Conservation (phyloP, 306 rosid genomes). For the Canavalia gladiata region DNA sequence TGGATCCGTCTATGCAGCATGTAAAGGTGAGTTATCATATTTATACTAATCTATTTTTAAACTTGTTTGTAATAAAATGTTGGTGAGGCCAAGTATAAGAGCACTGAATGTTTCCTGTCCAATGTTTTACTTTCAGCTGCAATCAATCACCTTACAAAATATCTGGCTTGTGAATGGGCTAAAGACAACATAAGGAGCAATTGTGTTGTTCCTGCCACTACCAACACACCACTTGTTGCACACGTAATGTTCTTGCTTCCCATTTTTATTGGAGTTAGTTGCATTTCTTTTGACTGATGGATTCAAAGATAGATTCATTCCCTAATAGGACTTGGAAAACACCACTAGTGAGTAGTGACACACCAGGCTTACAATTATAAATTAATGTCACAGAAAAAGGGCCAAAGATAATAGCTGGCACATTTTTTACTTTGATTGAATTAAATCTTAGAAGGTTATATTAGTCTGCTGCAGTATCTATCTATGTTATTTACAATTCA, state of each 20-base stretch:
- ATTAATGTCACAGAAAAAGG: not conserved
- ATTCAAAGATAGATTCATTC: not conserved
- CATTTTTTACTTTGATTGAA: not conserved
- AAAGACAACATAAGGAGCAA: conserved; percentile 85
- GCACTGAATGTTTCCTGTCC: conserved; percentile 19
- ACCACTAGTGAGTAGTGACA: not conserved
- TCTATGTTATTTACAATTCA: not conserved
- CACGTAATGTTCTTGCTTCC: conserved; percentile 59
- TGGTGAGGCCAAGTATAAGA: not conserved
- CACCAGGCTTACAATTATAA: conserved; percentile 6
- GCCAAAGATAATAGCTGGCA: not conserved
- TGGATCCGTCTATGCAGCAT: conserved; percentile 80
- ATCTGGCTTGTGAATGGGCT: conserved; percentile 95
- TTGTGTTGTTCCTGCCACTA: conserved; percentile 84
- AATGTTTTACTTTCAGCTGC: conserved; percentile 70
- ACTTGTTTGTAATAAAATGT: conserved; percentile 24
- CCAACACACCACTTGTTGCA: conserved; percentile 72
- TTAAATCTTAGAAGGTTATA: not conserved
- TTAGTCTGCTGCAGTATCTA: not conserved
- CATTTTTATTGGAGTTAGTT: conserved; percentile 22
- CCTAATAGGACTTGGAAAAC: not conserved
- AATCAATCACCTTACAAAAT: conserved; percentile 82
- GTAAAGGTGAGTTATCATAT: conserved; percentile 66
- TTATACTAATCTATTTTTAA: conserved; percentile 23
- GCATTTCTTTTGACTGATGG: conserved; percentile 16